A percentile compares a stretch with the other conserved stretches of the same genome.
Conservation (phyloP, 164 flowering plant genomes). For the Magnolia changhungtana region DNA sequence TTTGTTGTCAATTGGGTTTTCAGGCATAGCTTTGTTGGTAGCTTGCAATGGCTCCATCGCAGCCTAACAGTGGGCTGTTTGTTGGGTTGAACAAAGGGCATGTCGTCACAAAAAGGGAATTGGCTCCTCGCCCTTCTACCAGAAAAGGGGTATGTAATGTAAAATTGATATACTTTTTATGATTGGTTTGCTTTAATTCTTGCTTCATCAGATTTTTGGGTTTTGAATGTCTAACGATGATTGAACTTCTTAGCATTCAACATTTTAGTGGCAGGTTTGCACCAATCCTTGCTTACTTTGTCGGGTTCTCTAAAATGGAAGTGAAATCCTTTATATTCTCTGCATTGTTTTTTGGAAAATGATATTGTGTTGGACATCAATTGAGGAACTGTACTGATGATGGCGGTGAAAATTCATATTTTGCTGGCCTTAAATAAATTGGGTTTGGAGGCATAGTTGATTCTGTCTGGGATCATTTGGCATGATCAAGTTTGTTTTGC, state of each 20-base stretch:
- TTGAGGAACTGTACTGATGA: too few species aligned
- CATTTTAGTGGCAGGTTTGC: too few species aligned
- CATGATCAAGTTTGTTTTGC: too few species aligned
- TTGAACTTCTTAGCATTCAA: too few species aligned
- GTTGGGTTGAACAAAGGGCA: constrained; percentile 44
- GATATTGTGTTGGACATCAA: too few species aligned
- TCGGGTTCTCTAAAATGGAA: too few species aligned
- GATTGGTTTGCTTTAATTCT: background rate
- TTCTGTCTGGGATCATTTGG: background rate
- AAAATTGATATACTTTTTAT: background rate
- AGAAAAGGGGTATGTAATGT: constrained; percentile 31
- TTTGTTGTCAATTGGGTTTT: background rate
- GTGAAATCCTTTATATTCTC: too few species aligned
- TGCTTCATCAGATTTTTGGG: too few species aligned
- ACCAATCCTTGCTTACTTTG: too few species aligned
- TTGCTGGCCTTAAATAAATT: background rate
- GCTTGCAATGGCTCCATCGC: constrained; percentile 34
- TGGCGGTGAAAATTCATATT: background rate
- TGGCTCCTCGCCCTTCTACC: constrained; percentile 34
- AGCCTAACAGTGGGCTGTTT: constrained; percentile 32
- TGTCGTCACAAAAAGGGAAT: constrained; percentile 29
- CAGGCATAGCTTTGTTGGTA: background rate
- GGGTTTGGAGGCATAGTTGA: background rate
- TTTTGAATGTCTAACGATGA: too few species aligned
- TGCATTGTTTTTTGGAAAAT: too few species aligned